These are phyloP conservation scores for Pythium biforme DNA, from an alignment of 352 stramenopile species.

Conservation along the genomic window DNA sequence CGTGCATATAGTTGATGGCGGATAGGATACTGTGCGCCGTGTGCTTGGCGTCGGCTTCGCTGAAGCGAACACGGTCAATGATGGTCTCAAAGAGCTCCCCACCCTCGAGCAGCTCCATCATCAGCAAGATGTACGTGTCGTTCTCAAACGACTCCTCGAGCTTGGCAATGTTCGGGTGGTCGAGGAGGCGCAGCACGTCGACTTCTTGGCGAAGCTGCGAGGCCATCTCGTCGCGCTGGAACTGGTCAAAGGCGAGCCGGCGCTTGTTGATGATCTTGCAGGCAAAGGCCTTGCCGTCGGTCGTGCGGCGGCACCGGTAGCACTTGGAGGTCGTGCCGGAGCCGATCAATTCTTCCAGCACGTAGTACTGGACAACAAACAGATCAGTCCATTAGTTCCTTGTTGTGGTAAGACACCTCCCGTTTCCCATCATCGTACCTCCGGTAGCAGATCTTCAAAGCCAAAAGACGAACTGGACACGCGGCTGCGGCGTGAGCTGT, in stretches of 20 bases:
- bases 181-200: conserved; percentile 53
- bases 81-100: conserved; percentile 85
- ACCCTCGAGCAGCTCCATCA: conserved; percentile 78
- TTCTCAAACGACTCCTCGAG: conserved; percentile 70
- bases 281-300: conserved; percentile 50
- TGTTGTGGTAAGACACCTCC: too few species aligned
- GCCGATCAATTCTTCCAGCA: conserved; percentile 59
- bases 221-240: conserved; percentile 52
- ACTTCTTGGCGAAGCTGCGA: conserved; percentile 64
- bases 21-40: conserved; percentile 60
- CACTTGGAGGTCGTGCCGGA: conserved; percentile 72
- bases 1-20: conserved; percentile 74
- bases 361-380: conserved; percentile 30
- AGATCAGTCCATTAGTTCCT: conserved; percentile 4
- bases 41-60: conserved; percentile 51
- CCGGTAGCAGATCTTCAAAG: conserved; percentile 21
- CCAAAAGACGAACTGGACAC: conserved; percentile 20
- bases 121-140: conserved; percentile 51
- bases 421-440: conserved; percentile 10
- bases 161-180: conserved; percentile 71
- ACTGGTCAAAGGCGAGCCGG: conserved; percentile 40
- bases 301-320: conserved; percentile 52
- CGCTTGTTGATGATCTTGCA: conserved; percentile 84
- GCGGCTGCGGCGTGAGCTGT: conserved; percentile 5
- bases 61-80: conserved; percentile 58